A percentile compares a stretch with the other conserved stretches of the same genome.
phyloP scores from a whole-genome alignment of 352 stramenopile species.

The Globisporangium spinosum region DNA sequence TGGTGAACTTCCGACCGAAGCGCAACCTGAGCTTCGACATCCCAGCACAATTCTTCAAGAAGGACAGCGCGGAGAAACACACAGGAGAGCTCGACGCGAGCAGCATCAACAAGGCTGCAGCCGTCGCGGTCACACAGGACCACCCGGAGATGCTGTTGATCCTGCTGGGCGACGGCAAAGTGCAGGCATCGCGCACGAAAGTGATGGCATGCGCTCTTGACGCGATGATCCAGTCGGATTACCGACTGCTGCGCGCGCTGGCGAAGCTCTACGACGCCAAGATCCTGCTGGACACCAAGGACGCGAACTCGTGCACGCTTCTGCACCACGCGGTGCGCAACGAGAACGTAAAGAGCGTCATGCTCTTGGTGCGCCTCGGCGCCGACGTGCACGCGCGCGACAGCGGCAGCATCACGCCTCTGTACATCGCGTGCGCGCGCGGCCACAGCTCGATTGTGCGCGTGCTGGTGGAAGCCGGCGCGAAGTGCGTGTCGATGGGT shows the following conservation, averaged over 20 bases:
- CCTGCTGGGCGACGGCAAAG: slow-evolving; percentile 51
- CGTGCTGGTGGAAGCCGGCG: slow-evolving; percentile 53
- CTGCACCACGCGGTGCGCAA: slow-evolving; percentile 62
- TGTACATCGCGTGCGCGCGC: slow-evolving; percentile 77
- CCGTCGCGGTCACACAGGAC: slow-evolving; percentile 40
- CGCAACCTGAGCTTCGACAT: slow-evolving; percentile 19
- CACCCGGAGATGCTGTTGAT: slow-evolving; percentile 39
- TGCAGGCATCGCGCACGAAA: slow-evolving; percentile 23
- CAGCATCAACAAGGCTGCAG: slow-evolving; percentile 41
- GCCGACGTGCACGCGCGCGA: slow-evolving; percentile 64
- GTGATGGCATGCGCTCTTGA: slow-evolving; percentile 48
- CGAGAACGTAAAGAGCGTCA: slow-evolving; percentile 45
- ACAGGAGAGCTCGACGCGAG: slow-evolving; percentile 32
- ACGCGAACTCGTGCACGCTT: slow-evolving; percentile 48
- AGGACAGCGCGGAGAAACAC: slow-evolving; percentile 15
- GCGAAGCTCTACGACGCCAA: slow-evolving; percentile 40
- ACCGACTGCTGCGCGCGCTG: slow-evolving; percentile 50
- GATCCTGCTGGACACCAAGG: slow-evolving; percentile 40
- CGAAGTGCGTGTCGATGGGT: slow-evolving; percentile 47
- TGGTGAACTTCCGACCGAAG: slow-evolving; percentile 32
- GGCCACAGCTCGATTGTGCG: slow-evolving; percentile 59
- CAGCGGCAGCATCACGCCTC: slow-evolving; percentile 54
- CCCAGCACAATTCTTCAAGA: slow-evolving; percentile 24
- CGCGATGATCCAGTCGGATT: slow-evolving; percentile 40
- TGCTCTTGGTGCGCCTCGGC: slow-evolving; percentile 57